phyloP scores from a whole-genome alignment of 352 stramenopile genomes.

The Blastocystis sp. region DNA sequence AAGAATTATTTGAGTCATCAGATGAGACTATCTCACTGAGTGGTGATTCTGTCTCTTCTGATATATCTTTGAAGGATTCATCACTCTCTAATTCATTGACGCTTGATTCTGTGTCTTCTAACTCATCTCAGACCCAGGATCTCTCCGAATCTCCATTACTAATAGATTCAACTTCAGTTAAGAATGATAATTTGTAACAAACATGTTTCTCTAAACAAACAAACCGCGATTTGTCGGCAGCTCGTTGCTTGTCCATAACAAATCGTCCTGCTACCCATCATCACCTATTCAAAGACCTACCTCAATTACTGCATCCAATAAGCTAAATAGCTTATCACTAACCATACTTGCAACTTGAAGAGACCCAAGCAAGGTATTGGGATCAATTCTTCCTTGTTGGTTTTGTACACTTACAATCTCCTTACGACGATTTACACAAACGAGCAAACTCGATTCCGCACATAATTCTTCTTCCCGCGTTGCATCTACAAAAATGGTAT shows the following conservation, averaged over 20 bases:
- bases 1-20: too few relatives aligned
- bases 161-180: not conserved
- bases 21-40: too few relatives aligned
- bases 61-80: not conserved
- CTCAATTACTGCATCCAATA: constrained; percentile 16
- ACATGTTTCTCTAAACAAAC: constrained; percentile 45
- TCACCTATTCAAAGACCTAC: not conserved
- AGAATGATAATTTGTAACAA: not conserved
- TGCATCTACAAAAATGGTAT: constrained; percentile 34
- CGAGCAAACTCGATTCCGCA: not conserved
- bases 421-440: constrained; percentile 40
- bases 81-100: not conserved
- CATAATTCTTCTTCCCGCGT: constrained; percentile 30
- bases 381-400: not conserved
- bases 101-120: not conserved
- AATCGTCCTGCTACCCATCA: constrained; percentile 18
- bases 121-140: not conserved
- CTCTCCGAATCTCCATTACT: not conserved
- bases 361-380: not conserved
- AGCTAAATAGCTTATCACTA: not conserved
- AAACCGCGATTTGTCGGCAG: constrained; percentile 19
- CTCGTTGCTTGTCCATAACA: not conserved
- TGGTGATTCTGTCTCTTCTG: not conserved
- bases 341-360: constrained; percentile 27
- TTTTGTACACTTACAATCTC: constrained; percentile 30